A percentile compares a stretch with the other conserved stretches of the same genome.
These are phyloP conservation scores for Suillus placidus DNA, from an alignment of 768 basidiomycete species.

Conservation along the genomic window DNA sequence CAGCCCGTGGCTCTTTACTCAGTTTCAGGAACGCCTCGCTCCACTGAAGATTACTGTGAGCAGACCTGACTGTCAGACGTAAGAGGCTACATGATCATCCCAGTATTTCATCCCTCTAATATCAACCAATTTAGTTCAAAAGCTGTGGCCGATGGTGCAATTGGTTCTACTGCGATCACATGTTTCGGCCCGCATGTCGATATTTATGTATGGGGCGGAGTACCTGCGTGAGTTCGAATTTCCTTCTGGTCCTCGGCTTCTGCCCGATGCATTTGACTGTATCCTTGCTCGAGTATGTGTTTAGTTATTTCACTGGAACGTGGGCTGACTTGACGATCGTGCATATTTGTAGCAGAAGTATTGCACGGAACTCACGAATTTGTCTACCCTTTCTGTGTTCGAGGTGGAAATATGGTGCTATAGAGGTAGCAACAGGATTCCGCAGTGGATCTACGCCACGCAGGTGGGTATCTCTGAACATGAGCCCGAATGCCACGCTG, in stretches of 20 bases:
- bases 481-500: background rate
- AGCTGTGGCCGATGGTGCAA: conserved; percentile 82
- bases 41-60: conserved; percentile 62
- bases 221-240: conserved; percentile 73
- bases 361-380: conserved; percentile 76
- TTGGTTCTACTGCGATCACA: conserved; percentile 90
- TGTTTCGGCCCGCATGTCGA: conserved; percentile 79
- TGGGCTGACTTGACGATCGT: conserved; percentile 15
- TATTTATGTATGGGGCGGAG: conserved; percentile 83
- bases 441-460: conserved; percentile 70
- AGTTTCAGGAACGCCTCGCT: conserved; percentile 69
- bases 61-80: conserved; percentile 82
- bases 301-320: conserved; percentile 6
- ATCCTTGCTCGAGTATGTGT: conserved; percentile 66
- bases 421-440: conserved; percentile 69
- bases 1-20: conserved; percentile 77
- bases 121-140: conserved; percentile 59
- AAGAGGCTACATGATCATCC: conserved; percentile 24
- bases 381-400: conserved; percentile 76
- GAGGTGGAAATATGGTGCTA: conserved; percentile 88
- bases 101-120: conserved; percentile 12
- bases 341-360: conserved; percentile 59
- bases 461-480: conserved; percentile 28
- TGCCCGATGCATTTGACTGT: conserved; percentile 83
- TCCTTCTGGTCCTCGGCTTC: conserved; percentile 74